These are phyloP conservation scores for Candida awuae DNA, from an alignment of 805 yeast genomes.

Conservation along the genomic window DNA sequence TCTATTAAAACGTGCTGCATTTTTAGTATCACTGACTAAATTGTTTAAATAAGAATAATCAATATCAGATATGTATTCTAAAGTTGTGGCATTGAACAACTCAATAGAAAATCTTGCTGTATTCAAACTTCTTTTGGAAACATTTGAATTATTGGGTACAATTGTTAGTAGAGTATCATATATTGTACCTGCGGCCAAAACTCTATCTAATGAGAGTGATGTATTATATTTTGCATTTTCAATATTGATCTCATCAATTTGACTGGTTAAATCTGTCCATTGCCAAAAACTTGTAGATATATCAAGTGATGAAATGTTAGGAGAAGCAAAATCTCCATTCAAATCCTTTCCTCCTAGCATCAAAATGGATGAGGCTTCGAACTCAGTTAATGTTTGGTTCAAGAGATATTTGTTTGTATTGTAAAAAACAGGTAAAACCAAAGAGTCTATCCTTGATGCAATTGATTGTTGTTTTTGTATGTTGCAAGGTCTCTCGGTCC, in stretches of 20 bases:
- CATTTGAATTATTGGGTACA: conserved; percentile 12
- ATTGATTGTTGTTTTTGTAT: conserved; percentile 30
- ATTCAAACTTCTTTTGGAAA: conserved; percentile 10
- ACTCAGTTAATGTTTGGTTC: conserved; percentile 25
- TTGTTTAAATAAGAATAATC: conserved; percentile 24
- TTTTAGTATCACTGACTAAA: conserved; percentile 1
- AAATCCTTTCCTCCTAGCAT: conserved; percentile 54
- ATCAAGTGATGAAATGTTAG: conserved; percentile 35
- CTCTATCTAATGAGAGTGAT: conserved; percentile 21
- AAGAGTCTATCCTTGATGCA: conserved; percentile 45
- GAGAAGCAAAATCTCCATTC: conserved; percentile 31
- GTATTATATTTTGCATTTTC: conserved; percentile 20
- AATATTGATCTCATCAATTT: conserved; percentile 15
- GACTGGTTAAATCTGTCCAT: conserved; percentile 31
- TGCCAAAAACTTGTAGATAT: conserved; percentile 36
- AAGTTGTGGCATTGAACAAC: conserved; percentile 35
- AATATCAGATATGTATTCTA: conserved; percentile 28
- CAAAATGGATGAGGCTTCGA: conserved; percentile 35
- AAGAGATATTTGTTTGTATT: conserved; percentile 18
- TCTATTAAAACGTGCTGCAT: conserved; percentile 15
- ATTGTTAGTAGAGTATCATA: conserved; percentile 44
- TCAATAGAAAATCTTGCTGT: conserved; percentile 27
- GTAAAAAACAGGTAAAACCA: conserved; percentile 47
- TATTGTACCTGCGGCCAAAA: conserved; percentile 44
- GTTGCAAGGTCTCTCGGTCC: conserved; percentile 48